Evolutionary conservation across 768 basidiomycete genomes (phyloP).

Genomic region (Phylloporus sp.): DNA sequence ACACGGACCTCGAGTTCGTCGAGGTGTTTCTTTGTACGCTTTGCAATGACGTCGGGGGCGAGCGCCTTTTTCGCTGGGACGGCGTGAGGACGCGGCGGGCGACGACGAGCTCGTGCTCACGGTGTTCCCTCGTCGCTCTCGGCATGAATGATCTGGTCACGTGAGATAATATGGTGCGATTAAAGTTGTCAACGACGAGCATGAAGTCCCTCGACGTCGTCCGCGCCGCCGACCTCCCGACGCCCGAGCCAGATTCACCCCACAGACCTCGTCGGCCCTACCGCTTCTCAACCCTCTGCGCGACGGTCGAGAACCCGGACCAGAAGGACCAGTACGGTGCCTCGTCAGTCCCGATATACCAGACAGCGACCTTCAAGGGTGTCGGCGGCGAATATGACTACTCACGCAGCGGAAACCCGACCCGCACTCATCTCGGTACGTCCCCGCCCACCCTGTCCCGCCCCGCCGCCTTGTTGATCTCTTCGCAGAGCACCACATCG

Average conservation of each 20-base stretch:
- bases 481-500: conserved; percentile 84
- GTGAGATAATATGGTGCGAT: conserved; percentile 21
- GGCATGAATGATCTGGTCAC: conserved; percentile 19
- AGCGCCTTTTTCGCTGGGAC: conserved; percentile 39
- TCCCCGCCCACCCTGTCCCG: neutral
- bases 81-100: conserved; percentile 7
- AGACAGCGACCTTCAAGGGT: conserved; percentile 97
- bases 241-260: conserved; percentile 79
- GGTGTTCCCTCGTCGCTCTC: conserved; percentile 14
- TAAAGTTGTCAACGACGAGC: conserved; percentile 3
- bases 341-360: conserved; percentile 95
- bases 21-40: conserved; percentile 70
- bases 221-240: conserved; percentile 55
- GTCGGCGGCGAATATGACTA: conserved; percentile 89
- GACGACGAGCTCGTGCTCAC: conserved; percentile 30
- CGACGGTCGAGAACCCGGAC: conserved; percentile 85
- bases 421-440: conserved; percentile 88
- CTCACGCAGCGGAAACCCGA: conserved; percentile 93
- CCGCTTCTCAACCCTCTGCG: conserved; percentile 86
- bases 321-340: conserved; percentile 96
- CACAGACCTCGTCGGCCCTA: conserved; percentile 64
- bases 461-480: conserved; percentile 1
- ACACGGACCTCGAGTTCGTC: conserved; percentile 74
- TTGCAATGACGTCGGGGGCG: conserved; percentile 63
- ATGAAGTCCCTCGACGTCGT: conserved; percentile 11